A percentile compares a stretch with the other conserved stretches of the same genome.
Evolutionary conservation across 768 basidiomycete genomes (phyloP).

Genomic region (Auriscalpium vulgare): DNA sequence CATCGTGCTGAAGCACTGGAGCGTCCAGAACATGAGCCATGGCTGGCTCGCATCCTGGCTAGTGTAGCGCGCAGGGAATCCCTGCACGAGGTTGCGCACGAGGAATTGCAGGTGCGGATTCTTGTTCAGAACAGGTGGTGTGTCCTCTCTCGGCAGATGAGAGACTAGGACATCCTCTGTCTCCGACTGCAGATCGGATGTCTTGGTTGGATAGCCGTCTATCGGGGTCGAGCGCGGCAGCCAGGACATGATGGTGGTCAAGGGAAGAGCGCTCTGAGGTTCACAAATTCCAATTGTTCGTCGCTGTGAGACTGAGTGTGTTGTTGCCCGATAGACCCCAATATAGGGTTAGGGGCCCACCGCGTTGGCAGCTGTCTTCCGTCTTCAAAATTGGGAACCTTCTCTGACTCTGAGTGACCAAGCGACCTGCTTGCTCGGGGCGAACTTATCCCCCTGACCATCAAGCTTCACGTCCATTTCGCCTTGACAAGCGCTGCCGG

Average conservation of each 20-base stretch:
- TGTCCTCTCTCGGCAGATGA: slow-evolving; percentile 35
- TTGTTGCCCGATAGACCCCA: no score
- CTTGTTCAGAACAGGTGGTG: slow-evolving; percentile 41
- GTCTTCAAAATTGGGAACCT: no score
- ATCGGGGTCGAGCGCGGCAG: slow-evolving; percentile 31
- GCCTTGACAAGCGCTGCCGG: no score
- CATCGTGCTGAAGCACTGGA: slow-evolving; percentile 75
- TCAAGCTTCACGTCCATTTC: no score
- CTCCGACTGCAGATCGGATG: slow-evolving; percentile 52
- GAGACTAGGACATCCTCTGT: slow-evolving; percentile 59
- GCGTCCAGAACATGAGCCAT: slow-evolving; percentile 91
- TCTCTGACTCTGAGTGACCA: no score
- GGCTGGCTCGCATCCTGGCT: slow-evolving; percentile 92
- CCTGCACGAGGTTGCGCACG: slow-evolving; percentile 61
- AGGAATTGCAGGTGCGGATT: slow-evolving; percentile 71
- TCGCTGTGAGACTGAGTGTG: no score
- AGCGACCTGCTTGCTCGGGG: no score
- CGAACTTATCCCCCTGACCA: no score
- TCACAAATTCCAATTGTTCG: neutral
- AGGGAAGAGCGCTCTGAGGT: neutral
- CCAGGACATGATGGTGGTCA: neutral
- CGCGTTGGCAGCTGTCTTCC: no score
- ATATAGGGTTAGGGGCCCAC: no score
- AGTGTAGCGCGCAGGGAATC: slow-evolving; percentile 72
- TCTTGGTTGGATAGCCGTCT: slow-evolving; percentile 57